Evolutionary conservation across 2,329 filamentous ascomycete genomes (phyloP).

Genomic region (Botrytis medusae): DNA sequence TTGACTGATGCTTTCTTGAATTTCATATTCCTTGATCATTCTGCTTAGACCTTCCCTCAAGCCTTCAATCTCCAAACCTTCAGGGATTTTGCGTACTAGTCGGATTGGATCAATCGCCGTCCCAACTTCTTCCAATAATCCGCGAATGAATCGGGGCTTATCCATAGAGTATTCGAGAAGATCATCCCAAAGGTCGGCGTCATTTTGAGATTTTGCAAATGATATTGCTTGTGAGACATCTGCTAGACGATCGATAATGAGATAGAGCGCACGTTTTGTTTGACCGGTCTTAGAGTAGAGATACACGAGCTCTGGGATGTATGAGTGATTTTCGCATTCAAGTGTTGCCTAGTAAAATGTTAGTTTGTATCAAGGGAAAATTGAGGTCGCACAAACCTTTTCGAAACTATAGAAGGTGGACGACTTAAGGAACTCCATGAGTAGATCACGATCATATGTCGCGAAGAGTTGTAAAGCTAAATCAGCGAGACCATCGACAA

Average conservation of each 20-base stretch:
- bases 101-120: slow-evolving; percentile 91
- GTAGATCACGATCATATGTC: slow-evolving; percentile 71
- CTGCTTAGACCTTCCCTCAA: slow-evolving; percentile 83
- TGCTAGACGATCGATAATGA: slow-evolving; percentile 90
- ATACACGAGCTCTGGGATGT: slow-evolving; percentile 91
- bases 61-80: slow-evolving; percentile 89
- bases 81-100: slow-evolving; percentile 85
- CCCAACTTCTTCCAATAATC: slow-evolving; percentile 87
- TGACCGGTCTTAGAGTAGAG: slow-evolving; percentile 93
- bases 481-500: slow-evolving; percentile 87
- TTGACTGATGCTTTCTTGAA: slow-evolving; percentile 87
- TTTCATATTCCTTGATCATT: slow-evolving; percentile 93
- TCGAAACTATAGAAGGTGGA: slow-evolving; percentile 90
- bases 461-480: slow-evolving; percentile 84
- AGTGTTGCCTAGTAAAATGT: slow-evolving; percentile 54
- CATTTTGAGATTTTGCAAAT: slow-evolving; percentile 91
- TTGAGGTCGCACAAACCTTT: slow-evolving; percentile 47
- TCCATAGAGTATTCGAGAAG: slow-evolving; percentile 96
- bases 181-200: slow-evolving; percentile 92
- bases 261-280: slow-evolving; percentile 83
- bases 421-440: slow-evolving; percentile 84
- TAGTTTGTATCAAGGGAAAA: background rate
- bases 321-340: slow-evolving; percentile 79
- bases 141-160: slow-evolving; percentile 91
- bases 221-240: slow-evolving; percentile 91